Percentiles rank a stretch among this genome's conserved stretches.
phyloP scores from a whole-genome alignment of 768 basidiomycete species.

The Suillus luteus region DNA sequence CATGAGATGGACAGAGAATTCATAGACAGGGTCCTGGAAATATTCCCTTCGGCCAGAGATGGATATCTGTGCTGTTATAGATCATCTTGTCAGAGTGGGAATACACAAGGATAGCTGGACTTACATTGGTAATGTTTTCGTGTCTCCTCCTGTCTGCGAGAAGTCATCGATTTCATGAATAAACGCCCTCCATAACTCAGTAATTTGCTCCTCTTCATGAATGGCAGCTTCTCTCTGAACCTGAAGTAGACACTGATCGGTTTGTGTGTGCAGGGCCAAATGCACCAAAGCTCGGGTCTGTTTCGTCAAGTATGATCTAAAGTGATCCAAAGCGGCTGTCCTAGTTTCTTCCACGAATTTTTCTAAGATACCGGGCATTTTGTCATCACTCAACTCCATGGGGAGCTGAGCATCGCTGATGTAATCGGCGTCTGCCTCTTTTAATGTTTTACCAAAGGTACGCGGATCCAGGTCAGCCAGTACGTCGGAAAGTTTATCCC shows the following conservation, averaged over 20 bases:
- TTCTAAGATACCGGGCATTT: slow-evolving; percentile 9
- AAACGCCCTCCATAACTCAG: slow-evolving; percentile 18
- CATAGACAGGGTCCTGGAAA: slow-evolving; percentile 20
- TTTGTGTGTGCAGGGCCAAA: slow-evolving; percentile 16
- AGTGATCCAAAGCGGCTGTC: not conserved
- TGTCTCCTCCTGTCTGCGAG: slow-evolving; percentile 12
- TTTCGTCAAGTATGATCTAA: not conserved
- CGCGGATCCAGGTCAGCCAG: not conserved
- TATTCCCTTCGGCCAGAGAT: slow-evolving; percentile 24
- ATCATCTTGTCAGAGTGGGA: not conserved
- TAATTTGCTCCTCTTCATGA: slow-evolving; percentile 14
- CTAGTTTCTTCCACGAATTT: not conserved
- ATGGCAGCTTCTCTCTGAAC: slow-evolving; percentile 10
- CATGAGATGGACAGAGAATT: slow-evolving; percentile 30
- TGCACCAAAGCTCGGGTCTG: slow-evolving; percentile 6
- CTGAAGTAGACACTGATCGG: not conserved
- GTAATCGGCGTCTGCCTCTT: not conserved
- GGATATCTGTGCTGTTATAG: not conserved
- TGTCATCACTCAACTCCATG: slow-evolving; percentile 8
- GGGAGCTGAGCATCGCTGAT: slow-evolving; percentile 23
- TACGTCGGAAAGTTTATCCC: not conserved
- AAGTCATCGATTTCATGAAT: slow-evolving; percentile 23
- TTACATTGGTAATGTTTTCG: not conserved
- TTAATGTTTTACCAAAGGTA: slow-evolving; percentile 9
- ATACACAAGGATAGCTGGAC: not conserved